Evolutionary conservation across 805 yeast genomes (phyloP), one percentile per base, ranked within the genome.

Genomic region (Monosporozyma aquatica): DNA sequence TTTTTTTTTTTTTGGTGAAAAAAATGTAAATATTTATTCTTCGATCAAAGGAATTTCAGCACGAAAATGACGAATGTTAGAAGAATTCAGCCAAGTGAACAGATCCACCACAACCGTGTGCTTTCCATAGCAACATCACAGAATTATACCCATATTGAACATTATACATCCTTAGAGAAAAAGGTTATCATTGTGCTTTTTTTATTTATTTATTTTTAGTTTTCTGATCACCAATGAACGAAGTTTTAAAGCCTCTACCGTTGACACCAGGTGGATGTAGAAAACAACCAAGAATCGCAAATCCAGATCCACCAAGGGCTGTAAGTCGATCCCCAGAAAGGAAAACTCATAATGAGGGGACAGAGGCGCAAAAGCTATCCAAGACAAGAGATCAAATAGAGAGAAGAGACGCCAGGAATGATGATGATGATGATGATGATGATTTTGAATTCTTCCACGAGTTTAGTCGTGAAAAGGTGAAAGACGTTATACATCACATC

Each of bases 391-490:
- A 9, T 17, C 18, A 4, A 38, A 13, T 24, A 27, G 23, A 9
- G 21, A 11, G 9, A 28, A 22, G 9, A 13, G 29, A 2, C 21
- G 20, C 10, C 26, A 38, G 3, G 14, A 17, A 18, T 15, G 17
- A 24, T 24, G 17, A 20, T 17, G 40, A 40, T 32, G 56, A 49
- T 9, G 61, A 58, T 9, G 56, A 51, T 7, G 60, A 59, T 8
- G 62, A 60, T 18, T 59, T 59, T 37, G 66, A 63, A 40, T 63
- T 61, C 44, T 59, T 55, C 30, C 69, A 69, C 47, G 71, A 75
- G 49, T 77, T 82, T 50, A 71, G 79, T 18, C 66, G 90, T 42
- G 78, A 78, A 49, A 76, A 78, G 39, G 73, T 86, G 17, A 80
- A 80, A 55, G 76, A 75, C 23, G 68, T 82, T 22, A 72, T 87